Base-by-base conservation (phyloP, 169 alveolate genomes). In the Plasmodium relictum region DNA sequence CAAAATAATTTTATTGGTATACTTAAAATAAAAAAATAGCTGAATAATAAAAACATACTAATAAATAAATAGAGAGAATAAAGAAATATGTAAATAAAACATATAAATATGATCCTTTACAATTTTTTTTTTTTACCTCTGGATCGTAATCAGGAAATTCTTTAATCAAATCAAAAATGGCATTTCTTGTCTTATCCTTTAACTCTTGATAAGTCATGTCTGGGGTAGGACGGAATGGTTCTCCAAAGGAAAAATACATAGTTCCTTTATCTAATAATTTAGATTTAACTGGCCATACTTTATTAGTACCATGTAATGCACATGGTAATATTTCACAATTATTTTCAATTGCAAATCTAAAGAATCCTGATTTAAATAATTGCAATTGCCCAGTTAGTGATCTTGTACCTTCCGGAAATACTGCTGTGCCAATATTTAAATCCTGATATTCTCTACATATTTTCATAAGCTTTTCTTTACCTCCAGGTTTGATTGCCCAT, bases 321-420 rank as follows among this genome's bases (percentile, higher is more conserved):
- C 96, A 92, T 44, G 98, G 98, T 58, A 95, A 88, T 39, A 96
- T 94, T 74, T 94, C 96, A 71, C 76, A 70, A 54, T 92, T 96
- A 52, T 96, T 88, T 44, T 96, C 97, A n/a, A 94, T 76, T 31
- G 98, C 97, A 88, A 95, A 93, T 66, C 95, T 80, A 93, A 96
- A 96, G 92, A 96, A 96, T 22, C 98, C 98, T 74, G 95, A 91
- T 88, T 90, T 96, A 91, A 96, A 96, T 31, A 94, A 95, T 74
- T 94, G 97, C 22, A 96, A 94, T 24, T 92, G 73, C n/a, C 98
- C 96, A 52, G 74, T 91, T 78, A 71, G 73, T 54, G 96, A 88
- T 44, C 98, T 89, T 22, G 97, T 96, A 20, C 98, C 98, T 73
- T 96, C 98, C 0, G 98, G 98, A 83, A 92, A 96, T 48, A 95